Base-by-base conservation (phyloP, 179 eudicot species). In the Heliamphora pulchella region DNA sequence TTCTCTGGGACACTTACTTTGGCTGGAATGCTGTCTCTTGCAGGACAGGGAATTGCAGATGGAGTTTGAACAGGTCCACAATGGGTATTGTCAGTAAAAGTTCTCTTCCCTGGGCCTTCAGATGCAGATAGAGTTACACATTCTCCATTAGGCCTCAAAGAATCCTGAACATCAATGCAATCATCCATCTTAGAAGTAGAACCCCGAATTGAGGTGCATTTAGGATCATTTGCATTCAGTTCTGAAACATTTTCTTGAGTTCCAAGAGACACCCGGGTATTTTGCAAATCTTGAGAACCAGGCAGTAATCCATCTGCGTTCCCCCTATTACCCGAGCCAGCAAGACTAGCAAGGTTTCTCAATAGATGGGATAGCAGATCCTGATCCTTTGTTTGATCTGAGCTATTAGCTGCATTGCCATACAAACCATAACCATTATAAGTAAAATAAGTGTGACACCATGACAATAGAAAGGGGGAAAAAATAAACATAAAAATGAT, bases 311-410 rank as follows among this genome's bases (percentile, higher is more conserved):
- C 91, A 81, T 86, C 80, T 78, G 82, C 44, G 77, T 81, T 88
- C 75, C 79, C 87, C 74, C 87, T 92, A 84, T 79, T 82, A 50
- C 53, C 79, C 73, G 87, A 69, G 78, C 90, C 91, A 79, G 91
- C 80, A 72, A 86, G 85, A 84, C 80, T 89, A 50, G 91, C 89
- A 83, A 94, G 91, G 83, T 83, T 93, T 82, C 80, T 87, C 87
- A 94, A 78, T 64, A 94, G 87, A 84, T 93, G 94, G 80, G 94
- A 87, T n/a, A 94, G 87, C 71, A 91, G 85, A 85, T 94, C 96
- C 83, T 91, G 94, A 85, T 89, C 94, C 71, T 87, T 87, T 59
- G 86, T 75, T 68, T 93, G 90, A 78, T 87, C 86, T 48, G 94
- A 86, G 80, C 82, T 85, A 87, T 84, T 89, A 66, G 96, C 98